Conservation (phyloP, 805 yeast genomes). For the Torulaspora delbrueckii region DNA sequence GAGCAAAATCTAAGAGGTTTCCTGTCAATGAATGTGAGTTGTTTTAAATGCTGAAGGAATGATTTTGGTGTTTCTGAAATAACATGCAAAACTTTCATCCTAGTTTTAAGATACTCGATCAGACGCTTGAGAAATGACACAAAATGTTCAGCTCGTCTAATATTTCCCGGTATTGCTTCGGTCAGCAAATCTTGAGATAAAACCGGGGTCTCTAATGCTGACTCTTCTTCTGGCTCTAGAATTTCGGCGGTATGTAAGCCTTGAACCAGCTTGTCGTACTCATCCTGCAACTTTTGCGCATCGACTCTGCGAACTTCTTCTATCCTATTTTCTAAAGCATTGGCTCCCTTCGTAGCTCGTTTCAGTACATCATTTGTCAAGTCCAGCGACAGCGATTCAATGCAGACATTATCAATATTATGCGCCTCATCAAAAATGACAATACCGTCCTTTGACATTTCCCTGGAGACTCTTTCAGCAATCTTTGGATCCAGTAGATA, state of each 20-base stretch:
- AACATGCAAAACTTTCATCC: conserved; percentile 97
- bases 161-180: conserved; percentile 97
- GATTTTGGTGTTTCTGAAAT: conserved; percentile 97
- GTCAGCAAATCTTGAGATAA: conserved; percentile 77
- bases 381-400: conserved; percentile 88
- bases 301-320: conserved; percentile 80
- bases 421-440: conserved; percentile 98
- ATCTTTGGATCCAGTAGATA: conserved; percentile 94
- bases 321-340: conserved; percentile 70
- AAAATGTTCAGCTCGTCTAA: conserved; percentile 94
- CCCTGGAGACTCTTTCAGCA: conserved; percentile 90
- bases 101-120: conserved; percentile 88
- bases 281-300: conserved; percentile 77
- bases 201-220: conserved; percentile 80
- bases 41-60: conserved; percentile 87
- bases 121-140: conserved; percentile 88
- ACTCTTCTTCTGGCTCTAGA: conserved; percentile 45
- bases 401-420: conserved; percentile 97
- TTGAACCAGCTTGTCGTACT: conserved; percentile 84
- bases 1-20: conserved; percentile 91
- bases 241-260: conserved; percentile 83
- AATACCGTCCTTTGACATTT: conserved; percentile 85
- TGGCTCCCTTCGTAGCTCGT: conserved; percentile 83
- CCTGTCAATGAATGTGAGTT: conserved; percentile 83
- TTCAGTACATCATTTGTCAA: conserved; percentile 85